phyloP scores from a whole-genome alignment of 2,329 filamentous ascomycete genomes.

The Colletotrichum liaoningense region DNA sequence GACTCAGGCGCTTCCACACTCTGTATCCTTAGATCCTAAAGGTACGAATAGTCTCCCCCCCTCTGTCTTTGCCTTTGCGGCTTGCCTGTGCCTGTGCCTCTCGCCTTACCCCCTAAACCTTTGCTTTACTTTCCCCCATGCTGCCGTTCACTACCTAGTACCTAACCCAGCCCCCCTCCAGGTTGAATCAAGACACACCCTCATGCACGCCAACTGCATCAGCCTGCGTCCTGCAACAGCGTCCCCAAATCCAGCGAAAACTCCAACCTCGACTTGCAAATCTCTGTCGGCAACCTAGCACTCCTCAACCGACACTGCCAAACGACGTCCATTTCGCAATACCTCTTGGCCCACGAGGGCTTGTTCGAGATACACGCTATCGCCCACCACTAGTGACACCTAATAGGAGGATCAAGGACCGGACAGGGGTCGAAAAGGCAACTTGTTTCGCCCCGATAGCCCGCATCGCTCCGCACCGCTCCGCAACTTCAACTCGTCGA shows the following conservation, averaged over 20 bases:
- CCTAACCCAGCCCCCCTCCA: constrained; percentile 8
- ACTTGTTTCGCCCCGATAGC: constrained; percentile 34
- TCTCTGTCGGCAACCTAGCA: not conserved
- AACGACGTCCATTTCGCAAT: not conserved
- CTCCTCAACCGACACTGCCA: not conserved
- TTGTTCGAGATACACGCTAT: not conserved
- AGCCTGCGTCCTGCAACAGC: constrained; percentile 27
- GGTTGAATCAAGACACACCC: constrained; percentile 9
- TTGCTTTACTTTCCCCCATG: not conserved
- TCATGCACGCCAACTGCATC: constrained; percentile 25
- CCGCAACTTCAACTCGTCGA: constrained; percentile 32
- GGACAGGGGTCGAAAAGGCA: constrained; percentile 10
- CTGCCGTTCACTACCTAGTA: not conserved
- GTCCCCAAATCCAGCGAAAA: constrained; percentile 11
- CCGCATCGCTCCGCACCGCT: constrained; percentile 35
- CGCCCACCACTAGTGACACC: not conserved
- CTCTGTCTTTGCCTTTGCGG: not conserved
- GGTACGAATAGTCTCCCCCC: too few species aligned
- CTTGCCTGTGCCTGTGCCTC: not conserved
- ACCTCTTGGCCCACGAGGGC: not conserved
- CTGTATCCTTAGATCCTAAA: not conserved
- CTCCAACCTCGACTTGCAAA: constrained; percentile 3
- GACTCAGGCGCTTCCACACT: not conserved
- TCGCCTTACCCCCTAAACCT: not conserved
- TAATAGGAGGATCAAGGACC: not conserved